These are phyloP conservation scores for Mycosphaerella sp. DNA, from an alignment of 2,329 filamentous ascomycete genomes.

Conservation along the genomic window DNA sequence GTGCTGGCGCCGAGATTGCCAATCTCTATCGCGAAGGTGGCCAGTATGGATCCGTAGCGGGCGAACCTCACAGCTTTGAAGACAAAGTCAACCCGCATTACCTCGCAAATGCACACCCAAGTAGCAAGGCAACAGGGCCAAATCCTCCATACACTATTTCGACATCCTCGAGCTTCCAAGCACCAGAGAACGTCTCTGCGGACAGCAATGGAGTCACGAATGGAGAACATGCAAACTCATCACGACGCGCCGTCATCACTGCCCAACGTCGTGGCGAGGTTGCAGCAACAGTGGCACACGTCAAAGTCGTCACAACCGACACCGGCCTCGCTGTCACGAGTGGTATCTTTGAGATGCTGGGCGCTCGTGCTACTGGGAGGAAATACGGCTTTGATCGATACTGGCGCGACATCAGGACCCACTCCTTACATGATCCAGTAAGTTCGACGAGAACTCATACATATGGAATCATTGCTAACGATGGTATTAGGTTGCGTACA, in stretches of 20 bases:
- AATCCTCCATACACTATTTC: slow-evolving; percentile 23
- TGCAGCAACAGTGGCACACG: slow-evolving; percentile 57
- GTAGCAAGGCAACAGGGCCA: slow-evolving; percentile 12
- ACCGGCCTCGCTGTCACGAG: slow-evolving; percentile 52
- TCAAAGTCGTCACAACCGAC: slow-evolving; percentile 59
- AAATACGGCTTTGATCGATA: slow-evolving; percentile 59
- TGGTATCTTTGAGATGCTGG: slow-evolving; percentile 60
- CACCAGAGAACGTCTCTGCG: slow-evolving; percentile 1
- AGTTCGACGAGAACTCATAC: too few relatives aligned
- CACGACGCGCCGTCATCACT: slow-evolving; percentile 41
- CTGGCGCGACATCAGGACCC: slow-evolving; percentile 61
- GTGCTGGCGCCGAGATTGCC: slow-evolving; percentile 47
- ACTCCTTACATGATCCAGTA: slow-evolving; percentile 61
- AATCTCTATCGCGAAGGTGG: slow-evolving; percentile 40
- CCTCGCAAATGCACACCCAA: slow-evolving; percentile 12
- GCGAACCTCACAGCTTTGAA: slow-evolving; percentile 12
- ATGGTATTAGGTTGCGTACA: slow-evolving; percentile 45
- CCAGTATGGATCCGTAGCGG: slow-evolving; percentile 25
- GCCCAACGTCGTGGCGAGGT: slow-evolving; percentile 52
- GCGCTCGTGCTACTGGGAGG: slow-evolving; percentile 51
- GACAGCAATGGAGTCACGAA: slow-evolving; percentile 23
- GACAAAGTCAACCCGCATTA: slow-evolving; percentile 21
- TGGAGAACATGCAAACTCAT: neutral
- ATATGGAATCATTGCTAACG: too few relatives aligned
- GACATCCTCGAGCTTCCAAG: slow-evolving; percentile 19